Base-by-base conservation (phyloP, 768 basidiomycete species). In the Termitomyces sp. region DNA sequence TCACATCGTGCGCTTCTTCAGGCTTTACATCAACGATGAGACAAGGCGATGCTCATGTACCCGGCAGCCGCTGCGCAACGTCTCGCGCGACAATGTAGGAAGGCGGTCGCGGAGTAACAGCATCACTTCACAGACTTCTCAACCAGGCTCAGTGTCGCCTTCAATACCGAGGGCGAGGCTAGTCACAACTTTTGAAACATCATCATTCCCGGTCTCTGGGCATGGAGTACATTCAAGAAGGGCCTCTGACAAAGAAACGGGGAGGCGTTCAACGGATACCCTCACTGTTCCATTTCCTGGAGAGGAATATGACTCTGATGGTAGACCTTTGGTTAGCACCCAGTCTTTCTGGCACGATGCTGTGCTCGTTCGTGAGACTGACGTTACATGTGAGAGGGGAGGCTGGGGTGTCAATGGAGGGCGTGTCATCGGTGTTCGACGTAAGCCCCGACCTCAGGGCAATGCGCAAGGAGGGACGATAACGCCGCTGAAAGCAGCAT, bases 171-270 rank as follows among this genome's bases (percentile, higher is more conserved):
- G 81, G 52, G 75, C 80, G 45, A 74, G 81, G 53, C 63, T 82
- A 15, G 77, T 80, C 4, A 71, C 80, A 19, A 66, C 70, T 48
- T 77, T 70, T 21, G 82, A 85, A 51, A 65, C 75, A 0, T 70
- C 79, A 5, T 73, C 80, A 9, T 93, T 91, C 65, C 91, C 91
- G 11, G 79, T 93, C 22, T 92, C 88, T 6, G 89, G 77, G 2
- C 90, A 90, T 63, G 92, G 88, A 19, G 78, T 87, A 38, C 82
- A 91, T 65, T 84, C 88, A 24, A 79, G 89, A 45, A 77, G 89
- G 48, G 76, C 78, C 21, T 87, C 87, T 2, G 90, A 90, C 64
- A 88, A 87, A 66, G 83, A 85, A 37, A 62, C 67, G 6, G 66
- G 72, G 3, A 76, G 83, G 24, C 79, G 83, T 48, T 73, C 74